Evolutionary conservation across 2,329 filamentous ascomycete genomes (phyloP), one percentile per base, ranked within the genome.

Genomic region (Aspergillus candidus): DNA sequence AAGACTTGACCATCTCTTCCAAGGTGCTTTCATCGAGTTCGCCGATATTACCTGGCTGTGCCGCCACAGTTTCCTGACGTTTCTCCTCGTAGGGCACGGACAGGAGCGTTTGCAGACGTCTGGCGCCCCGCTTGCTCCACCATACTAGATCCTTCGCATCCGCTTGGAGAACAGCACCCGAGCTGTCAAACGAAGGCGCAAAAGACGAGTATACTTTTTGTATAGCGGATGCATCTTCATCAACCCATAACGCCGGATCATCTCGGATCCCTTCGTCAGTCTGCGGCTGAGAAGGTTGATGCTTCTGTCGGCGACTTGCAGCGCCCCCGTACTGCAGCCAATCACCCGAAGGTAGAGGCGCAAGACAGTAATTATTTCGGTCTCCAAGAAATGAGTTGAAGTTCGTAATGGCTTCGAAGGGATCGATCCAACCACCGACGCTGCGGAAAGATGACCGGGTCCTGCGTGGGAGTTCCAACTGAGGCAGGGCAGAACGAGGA

Each of bases 151-250:
- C 61, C 40, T 71, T 71, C 4, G 64, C 59, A 47, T 69, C 60
- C n/a, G 58, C 56, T 32, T 70, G 62, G n/a, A 73, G 49, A 35
- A 73, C 54, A 11, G 71, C 62, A 1, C 60, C 63, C 6, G 68
- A 65, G 48, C 71, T 73, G 48, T 75, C 72, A 44, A 65, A 68
- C 17, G 63, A 64, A 7, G 72, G 72, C 4, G 71, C 72, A 60
- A 75, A 75, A 10, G 71, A 73, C 4, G 72, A 73, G 49, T 72
- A 75, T 14, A 68, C 66, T 29, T 69, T 65, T 37, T 66, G 67
- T 38, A 72, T 64, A 29, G 68, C 47, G 38, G 64, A 58, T 4
- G 64, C 52, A 32, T 65, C 60, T 36, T 65, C 59, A 7, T 63
- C 60, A 35, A 51, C 56, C 54, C 52, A 61, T 42, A 57, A 45